Base-by-base conservation (phyloP, 805 yeast genomes). In the Metschnikowia dekortorum region DNA sequence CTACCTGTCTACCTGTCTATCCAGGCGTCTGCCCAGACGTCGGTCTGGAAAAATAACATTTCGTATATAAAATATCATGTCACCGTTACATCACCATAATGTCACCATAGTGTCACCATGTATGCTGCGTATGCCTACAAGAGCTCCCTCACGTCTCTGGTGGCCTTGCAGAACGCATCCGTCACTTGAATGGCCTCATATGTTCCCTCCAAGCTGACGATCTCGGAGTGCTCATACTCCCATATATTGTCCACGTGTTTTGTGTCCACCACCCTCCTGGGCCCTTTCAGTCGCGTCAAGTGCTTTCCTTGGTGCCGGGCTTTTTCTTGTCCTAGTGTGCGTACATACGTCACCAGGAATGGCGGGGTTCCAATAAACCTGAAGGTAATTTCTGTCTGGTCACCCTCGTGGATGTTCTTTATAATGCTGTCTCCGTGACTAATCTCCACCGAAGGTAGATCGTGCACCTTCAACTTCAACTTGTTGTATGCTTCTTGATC, bases 401-500 rank as follows among this genome's bases (percentile, higher is more conserved):
- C 99, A 43, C 98, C 99, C 63, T 89, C 96, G 61, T 90, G 96
- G 39, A 94, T 87, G 65, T 89, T 92, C 61, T 84, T 91, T 49
- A 84, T 80, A 8, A 84, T 70, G 14, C 80, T 71, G 50, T 82
- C 84, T n/a, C 96, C 96, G 59, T 85, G 87, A 26, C 85, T 80
- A 13, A 92, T 83, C 52, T 85, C 90, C 13, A 92, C 97, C 0
- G 96, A 84, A 1, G 85, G 85, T 13, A 81, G 62, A 36, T 79
- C 80, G 54, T 77, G 72, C 8, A 80, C 70, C 14, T 61, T 63
- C 13, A 67, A 53, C 48, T 59, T 60, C 52, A 71, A 66, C 0
- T 55, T 58, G 26, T 68, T 61, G n/a, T 48, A 62, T 69, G 51
- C 67, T 53, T 62, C 71, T 2, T 71, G 65, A 8, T 57, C 55